A percentile compares a stretch with the other conserved stretches of the same genome.
phyloP scores from a whole-genome alignment of 1,284 basidiomycete species.

The Cutaneotrichosporon mucoides region DNA sequence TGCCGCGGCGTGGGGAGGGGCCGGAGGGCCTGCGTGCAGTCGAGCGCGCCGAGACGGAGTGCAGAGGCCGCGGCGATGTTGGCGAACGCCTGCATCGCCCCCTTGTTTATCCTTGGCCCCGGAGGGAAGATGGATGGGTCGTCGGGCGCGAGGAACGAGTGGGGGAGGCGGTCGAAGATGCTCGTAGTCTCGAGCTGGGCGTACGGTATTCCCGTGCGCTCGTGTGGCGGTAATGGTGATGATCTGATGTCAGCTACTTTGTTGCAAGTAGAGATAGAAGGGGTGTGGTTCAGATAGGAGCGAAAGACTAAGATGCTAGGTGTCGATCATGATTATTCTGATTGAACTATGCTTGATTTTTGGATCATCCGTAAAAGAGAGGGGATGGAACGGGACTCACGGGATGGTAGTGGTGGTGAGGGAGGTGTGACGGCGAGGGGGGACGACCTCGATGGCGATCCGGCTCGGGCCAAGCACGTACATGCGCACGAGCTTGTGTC shows the following conservation, averaged over 20 bases:
- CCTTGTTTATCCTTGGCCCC: neutral
- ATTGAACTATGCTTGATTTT: slow-evolving; percentile 81
- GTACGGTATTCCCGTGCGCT: neutral
- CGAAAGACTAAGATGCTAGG: slow-evolving; percentile 42
- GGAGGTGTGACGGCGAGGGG: neutral
- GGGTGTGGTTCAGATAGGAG: slow-evolving; percentile 20
- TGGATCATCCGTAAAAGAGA: neutral
- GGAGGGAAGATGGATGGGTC: neutral
- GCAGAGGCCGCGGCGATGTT: neutral
- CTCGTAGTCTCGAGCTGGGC: neutral
- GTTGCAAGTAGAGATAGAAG: neutral
- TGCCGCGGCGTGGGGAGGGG: neutral
- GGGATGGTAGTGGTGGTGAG: neutral
- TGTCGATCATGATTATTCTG: slow-evolving; percentile 69
- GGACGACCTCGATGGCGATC: neutral
- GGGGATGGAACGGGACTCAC: neutral
- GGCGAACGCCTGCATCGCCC: neutral
- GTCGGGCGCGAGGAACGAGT: neutral
- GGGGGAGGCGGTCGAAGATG: neutral
- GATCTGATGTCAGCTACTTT: neutral
- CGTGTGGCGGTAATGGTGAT: neutral
- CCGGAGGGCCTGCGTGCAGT: neutral
- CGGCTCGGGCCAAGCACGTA: slow-evolving; percentile 5
- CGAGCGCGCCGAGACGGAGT: slow-evolving; percentile 1
- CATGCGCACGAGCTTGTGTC: neutral